Conservation (phyloP, 306 rosid genomes). For the Crataegus laevigata region DNA sequence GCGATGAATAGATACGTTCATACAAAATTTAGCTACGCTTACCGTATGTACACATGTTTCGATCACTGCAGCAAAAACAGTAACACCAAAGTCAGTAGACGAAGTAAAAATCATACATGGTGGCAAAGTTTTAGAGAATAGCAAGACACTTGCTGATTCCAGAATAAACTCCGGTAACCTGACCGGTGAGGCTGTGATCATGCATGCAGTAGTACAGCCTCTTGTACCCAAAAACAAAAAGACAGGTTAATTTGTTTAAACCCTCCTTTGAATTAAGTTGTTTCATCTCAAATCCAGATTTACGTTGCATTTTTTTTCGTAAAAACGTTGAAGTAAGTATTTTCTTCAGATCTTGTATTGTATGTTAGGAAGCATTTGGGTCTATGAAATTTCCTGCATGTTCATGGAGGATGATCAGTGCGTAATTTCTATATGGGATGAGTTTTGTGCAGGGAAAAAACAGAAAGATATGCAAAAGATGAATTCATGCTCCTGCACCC, state of each 20-base stretch:
- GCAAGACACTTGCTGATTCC: slow-evolving; percentile 59
- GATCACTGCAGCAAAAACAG: slow-evolving; percentile 39
- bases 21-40: not conserved
- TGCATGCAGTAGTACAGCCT: slow-evolving; percentile 71
- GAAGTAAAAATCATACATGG: slow-evolving; percentile 65
- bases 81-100: slow-evolving; percentile 44
- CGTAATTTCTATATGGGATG: not conserved
- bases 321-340: not conserved
- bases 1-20: not conserved
- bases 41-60: not conserved
- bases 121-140: slow-evolving; percentile 59
- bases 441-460: slow-evolving; percentile 34
- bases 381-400: not conserved
- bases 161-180: slow-evolving; percentile 38
- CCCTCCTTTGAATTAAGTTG: not conserved
- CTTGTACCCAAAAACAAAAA: slow-evolving; percentile 35
- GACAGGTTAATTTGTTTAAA: slow-evolving; percentile 36
- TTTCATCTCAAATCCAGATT: not conserved
- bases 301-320: not conserved
- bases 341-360: not conserved
- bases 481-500: slow-evolving; percentile 57
- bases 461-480: slow-evolving; percentile 35
- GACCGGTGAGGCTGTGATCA: slow-evolving; percentile 48
- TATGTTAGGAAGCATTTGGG: not conserved
- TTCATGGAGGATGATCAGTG: not conserved